A percentile compares a stretch with the other conserved stretches of the same genome.
Conservation (phyloP, 257 asterid species). For the Scutellaria baicalensis region DNA sequence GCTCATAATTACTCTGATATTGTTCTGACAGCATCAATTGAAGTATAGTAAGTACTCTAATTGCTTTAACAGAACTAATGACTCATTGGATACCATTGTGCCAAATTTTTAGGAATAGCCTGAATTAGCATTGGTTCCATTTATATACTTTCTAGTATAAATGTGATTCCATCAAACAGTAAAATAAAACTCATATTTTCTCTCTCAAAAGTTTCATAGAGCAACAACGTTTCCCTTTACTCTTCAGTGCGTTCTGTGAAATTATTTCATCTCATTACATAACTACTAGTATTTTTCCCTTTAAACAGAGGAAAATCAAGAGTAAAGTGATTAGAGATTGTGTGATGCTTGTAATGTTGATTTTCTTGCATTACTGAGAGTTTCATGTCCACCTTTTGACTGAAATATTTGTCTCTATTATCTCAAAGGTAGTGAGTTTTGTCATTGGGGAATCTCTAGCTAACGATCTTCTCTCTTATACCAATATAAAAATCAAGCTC, state of each 20-base stretch:
- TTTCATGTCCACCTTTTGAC: background rate
- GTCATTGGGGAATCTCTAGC: background rate
- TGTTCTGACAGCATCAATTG: background rate
- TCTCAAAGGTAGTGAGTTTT: background rate
- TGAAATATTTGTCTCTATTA: background rate
- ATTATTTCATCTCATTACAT: background rate
- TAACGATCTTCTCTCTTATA: background rate
- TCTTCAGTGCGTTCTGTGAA: background rate
- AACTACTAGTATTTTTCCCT: background rate
- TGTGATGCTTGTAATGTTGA: background rate
- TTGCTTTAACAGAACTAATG: background rate
- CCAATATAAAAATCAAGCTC: too few relatives aligned
- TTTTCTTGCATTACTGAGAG: background rate
- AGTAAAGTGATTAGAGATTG: background rate
- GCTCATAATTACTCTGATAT: background rate
- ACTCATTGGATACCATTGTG: background rate
- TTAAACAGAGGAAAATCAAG: background rate
- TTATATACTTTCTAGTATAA: background rate
- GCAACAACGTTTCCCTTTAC: background rate
- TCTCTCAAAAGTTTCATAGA: background rate
- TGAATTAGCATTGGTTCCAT: background rate
- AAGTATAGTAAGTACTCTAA: background rate
- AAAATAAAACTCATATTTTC: background rate
- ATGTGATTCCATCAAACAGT: background rate
- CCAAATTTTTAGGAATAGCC: background rate